Percentiles rank a stretch among this genome's conserved stretches.
These are phyloP conservation scores for Ceratocystis ficicola DNA, from an alignment of 2,329 filamentous ascomycete species.

Conservation along the genomic window DNA sequence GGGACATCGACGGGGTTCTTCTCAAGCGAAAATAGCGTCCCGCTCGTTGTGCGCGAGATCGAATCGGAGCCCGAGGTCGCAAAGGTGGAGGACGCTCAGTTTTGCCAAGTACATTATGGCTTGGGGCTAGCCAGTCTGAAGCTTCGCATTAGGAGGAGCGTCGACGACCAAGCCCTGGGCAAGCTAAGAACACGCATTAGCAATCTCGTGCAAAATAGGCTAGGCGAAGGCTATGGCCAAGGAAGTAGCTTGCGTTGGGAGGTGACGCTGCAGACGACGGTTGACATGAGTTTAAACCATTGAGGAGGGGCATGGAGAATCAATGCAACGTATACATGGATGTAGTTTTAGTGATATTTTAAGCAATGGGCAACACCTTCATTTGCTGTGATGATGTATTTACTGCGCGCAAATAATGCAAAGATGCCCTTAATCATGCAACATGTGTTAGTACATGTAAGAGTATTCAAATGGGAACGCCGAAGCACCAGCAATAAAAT, in stretches of 20 bases:
- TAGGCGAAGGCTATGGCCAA: constrained; percentile 78
- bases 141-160: constrained; percentile 53
- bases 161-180: constrained; percentile 56
- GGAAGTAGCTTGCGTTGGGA: constrained; percentile 79
- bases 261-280: constrained; percentile 69
- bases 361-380: neutral
- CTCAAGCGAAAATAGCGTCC: constrained; percentile 39
- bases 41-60: constrained; percentile 72
- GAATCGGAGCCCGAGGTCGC: constrained; percentile 65
- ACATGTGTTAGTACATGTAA: neutral
- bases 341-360: too few relatives aligned
- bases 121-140: constrained; percentile 92
- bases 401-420: neutral
- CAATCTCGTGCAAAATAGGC: constrained; percentile 67
- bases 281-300: constrained; percentile 25
- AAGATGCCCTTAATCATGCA: neutral
- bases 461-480: constrained; percentile 13
- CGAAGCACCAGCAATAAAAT: neutral
- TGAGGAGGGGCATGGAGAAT: neutral
- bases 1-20: constrained; percentile 25
- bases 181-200: constrained; percentile 65
- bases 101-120: constrained; percentile 98
- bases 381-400: neutral
- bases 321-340: neutral
- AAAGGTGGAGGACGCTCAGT: constrained; percentile 76